These are phyloP conservation scores for Setomelanomma holmii DNA, from an alignment of 2,329 filamentous ascomycete genomes.

Conservation along the genomic window DNA sequence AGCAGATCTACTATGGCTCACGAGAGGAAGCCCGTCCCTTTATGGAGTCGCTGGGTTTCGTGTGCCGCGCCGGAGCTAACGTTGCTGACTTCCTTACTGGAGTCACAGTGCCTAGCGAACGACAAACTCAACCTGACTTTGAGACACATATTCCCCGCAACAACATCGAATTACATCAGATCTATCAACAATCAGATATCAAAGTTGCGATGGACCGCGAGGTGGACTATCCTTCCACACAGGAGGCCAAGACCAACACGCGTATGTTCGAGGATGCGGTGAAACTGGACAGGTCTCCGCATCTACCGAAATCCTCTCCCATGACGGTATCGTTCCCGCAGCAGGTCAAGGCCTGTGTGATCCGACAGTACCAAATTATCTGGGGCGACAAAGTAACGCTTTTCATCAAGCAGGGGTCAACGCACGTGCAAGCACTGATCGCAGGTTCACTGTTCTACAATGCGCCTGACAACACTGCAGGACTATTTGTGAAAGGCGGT, in stretches of 20 bases:
- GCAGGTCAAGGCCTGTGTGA: conserved; percentile 63
- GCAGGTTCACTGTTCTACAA: conserved; percentile 73
- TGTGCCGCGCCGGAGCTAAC: conserved; percentile 68
- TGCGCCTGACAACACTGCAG: conserved; percentile 63
- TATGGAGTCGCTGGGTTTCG: conserved; percentile 73
- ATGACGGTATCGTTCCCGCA: conserved; percentile 51
- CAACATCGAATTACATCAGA: conserved; percentile 50
- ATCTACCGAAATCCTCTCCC: conserved; percentile 61
- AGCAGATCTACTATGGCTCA: conserved; percentile 76
- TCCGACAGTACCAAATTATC: conserved; percentile 70
- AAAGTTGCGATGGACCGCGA: conserved; percentile 61
- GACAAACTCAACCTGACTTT: conserved; percentile 49
- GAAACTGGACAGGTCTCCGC: conserved; percentile 61
- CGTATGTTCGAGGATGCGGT: conserved; percentile 63
- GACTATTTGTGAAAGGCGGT: conserved; percentile 70
- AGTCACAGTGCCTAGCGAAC: conserved; percentile 62
- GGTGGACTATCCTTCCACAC: conserved; percentile 63
- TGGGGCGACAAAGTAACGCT: conserved; percentile 71
- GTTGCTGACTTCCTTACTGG: conserved; percentile 79
- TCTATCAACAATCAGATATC: conserved; percentile 61
- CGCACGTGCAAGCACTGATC: conserved; percentile 66
- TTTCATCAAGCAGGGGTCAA: conserved; percentile 67
- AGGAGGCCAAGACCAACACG: conserved; percentile 50
- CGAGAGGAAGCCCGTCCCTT: conserved; percentile 66
- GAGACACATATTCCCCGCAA: conserved; percentile 53